Percentiles rank a stretch among this genome's conserved stretches.
Evolutionary conservation across 208 protist species (phyloP).

Genomic region (Vickermania ingenoplastis): DNA sequence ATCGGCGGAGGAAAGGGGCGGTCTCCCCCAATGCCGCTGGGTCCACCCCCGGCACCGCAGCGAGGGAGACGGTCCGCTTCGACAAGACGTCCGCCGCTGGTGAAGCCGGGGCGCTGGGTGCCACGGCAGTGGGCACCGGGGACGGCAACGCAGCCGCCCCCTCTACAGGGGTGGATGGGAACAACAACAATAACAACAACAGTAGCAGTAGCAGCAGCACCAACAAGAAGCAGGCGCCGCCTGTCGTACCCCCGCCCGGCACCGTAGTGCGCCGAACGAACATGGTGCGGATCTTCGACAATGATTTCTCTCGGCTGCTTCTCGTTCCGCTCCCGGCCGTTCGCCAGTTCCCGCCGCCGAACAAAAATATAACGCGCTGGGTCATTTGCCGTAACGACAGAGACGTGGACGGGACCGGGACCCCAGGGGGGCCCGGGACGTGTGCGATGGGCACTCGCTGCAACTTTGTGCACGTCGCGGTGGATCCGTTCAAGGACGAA

Average conservation of each 20-base stretch:
- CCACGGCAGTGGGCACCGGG: no score
- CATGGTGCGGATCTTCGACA: conserved; percentile 25
- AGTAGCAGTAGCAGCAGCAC: no score
- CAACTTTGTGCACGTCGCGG: conserved; percentile 77
- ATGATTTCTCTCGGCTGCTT: conserved; percentile 43
- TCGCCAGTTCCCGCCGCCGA: conserved; percentile 29
- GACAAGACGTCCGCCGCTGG: no score
- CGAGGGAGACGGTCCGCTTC: no score
- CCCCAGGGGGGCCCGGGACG: conserved; percentile 16
- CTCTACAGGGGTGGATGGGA: no score
- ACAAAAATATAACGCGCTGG: conserved; percentile 40
- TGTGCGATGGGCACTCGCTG: conserved; percentile 48
- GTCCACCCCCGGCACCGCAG: no score
- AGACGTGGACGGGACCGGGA: conserved; percentile 2
- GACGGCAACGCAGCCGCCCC: no score
- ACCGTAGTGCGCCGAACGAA: background rate
- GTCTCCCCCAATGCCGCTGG: no score
- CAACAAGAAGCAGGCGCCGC: background rate
- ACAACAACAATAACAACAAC: no score
- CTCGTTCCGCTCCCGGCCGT: conserved; percentile 26
- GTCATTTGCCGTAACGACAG: conserved; percentile 71
- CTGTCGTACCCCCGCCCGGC: background rate
- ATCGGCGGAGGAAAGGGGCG: no score
- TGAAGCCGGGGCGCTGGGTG: no score
- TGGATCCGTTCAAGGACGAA: background rate